Percentiles rank a stretch among this genome's conserved stretches.
Evolutionary conservation across 2,329 filamentous ascomycete genomes (phyloP).

Genomic region (Gaeumannomyces sp.): DNA sequence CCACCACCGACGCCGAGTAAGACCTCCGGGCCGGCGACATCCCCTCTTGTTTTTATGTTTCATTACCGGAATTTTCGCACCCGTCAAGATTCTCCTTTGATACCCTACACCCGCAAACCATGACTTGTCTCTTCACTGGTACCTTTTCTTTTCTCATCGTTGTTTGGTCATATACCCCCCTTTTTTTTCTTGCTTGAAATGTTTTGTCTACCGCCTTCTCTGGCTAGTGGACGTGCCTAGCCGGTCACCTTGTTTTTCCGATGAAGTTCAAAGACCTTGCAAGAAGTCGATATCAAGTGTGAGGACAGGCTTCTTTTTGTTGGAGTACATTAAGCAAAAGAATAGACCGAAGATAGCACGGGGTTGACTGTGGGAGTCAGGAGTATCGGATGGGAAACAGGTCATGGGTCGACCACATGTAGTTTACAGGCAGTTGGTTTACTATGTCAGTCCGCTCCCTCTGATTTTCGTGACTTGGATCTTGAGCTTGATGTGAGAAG

Average conservation of each 20-base stretch:
- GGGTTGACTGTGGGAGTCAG: not conserved
- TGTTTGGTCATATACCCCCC: not conserved
- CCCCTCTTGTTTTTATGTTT: too few relatives aligned
- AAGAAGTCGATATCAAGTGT: not conserved
- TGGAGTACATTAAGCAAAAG: not conserved
- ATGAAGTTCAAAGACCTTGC: not conserved
- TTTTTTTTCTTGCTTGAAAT: slow-evolving; percentile 5
- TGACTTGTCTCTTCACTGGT: not conserved
- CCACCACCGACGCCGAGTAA: not conserved
- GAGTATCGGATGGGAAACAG: not conserved
- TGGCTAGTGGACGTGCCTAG: too few relatives aligned
- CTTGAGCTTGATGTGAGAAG: not conserved
- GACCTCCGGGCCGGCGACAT: too few relatives aligned
- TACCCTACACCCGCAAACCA: not conserved
- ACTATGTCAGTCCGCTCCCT: not conserved
- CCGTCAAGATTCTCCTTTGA: not conserved
- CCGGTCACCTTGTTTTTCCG: not conserved
- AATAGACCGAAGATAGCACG: not conserved
- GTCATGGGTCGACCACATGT: not conserved
- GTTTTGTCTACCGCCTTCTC: not conserved
- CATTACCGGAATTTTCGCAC: too few relatives aligned
- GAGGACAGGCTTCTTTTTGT: not conserved
- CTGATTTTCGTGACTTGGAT: not conserved
- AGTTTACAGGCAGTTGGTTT: not conserved
- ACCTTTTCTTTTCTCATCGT: slow-evolving; percentile 2